Evolutionary conservation across 305 asterid genomes (phyloP), one percentile per base, ranked within the genome.

Genomic region (Lippia alba): DNA sequence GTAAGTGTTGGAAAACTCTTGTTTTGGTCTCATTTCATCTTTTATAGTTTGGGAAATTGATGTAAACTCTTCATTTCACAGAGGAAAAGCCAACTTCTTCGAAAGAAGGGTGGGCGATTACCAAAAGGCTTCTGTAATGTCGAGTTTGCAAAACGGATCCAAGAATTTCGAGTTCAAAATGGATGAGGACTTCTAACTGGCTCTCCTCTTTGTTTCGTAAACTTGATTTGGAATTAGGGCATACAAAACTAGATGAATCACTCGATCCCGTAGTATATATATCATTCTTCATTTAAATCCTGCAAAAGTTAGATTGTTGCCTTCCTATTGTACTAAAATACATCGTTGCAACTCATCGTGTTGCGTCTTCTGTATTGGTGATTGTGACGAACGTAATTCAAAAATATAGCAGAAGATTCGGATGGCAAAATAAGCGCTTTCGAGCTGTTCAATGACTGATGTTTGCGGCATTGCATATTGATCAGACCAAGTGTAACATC

Each of bases 71-170:
- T 46, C 46, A 57, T 64, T 67, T 61, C 14, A 20, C 84, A 87
- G 94, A 81, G 95, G 91, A 30, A 90, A 90, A 76, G 57, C 91
- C 4, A 90, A 88, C 88, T 88, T 90, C 78, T 88, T 86, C 36
- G 91, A 86, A 82, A 82, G 89, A 74, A 80, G 92, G 74, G 91
- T 88, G 48, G 96, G 91, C 11, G 88, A 87, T 30, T 90, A 87
- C 72, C 91, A 90, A 73, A 87, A 86, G 83, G 94, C 92, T 34
- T 90, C 91, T 16, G 84, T 86, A 56, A 86, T 90, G 91, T 80
- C 92, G 61, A 87, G 81, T 70, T 76, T 87, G 87, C 84, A 67
- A 71, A 82, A 80, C 2, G 77, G 82, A 64, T 73, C 77, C 56
- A 82, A 83, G 74, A 83, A 80, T 72, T 87, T 61, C 8, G 85